Base-by-base conservation (phyloP, 768 basidiomycete species). In the Tricholoma sp. region DNA sequence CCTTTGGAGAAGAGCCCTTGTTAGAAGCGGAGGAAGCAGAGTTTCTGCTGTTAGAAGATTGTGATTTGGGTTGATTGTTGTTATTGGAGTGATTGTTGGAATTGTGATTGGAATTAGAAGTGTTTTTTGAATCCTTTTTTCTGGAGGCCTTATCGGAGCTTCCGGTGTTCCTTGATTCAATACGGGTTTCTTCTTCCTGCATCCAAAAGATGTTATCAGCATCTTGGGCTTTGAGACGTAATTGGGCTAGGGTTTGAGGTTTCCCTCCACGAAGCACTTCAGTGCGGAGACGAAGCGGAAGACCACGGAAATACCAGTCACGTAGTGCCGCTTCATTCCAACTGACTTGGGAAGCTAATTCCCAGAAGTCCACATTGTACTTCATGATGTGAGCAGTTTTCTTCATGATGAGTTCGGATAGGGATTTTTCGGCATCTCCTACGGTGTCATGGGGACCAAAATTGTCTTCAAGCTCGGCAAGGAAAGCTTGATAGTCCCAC, bases 171-270 rank as follows among this genome's bases (percentile, higher is more conserved):
- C 8, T 52, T 5, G 32, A 35, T 18, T 22, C 19, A 9, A 19
- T 14, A 22, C 16, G 8, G 21, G 35, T 5, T 39, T 37, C 51
- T 18, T 39, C 34, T 22, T 41, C 18, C 39, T 50, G 29, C 19
- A 50, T 50, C 29, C 47, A 50, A 50, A 14, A 19, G 4, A 50
- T 50, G 29, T 27, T 50, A 16, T 27, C 29, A 16, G 47, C 47
- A 50, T 29, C 39, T 49, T 45, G 49, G 34, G 52, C 45, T 54
- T 27, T 54, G 50, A 35, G 51, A 39, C 56, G 19, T 37, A 29
- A 14, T 51, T 41, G 39, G n/a, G 39, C 39, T 8, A 41, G 18
- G n/a, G 39, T 41, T 19, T 41, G 39, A 41, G 39, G 39, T 41
- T 41, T 41, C 16, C 39, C 39, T 18, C 39, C 39, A 41, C n/a